A percentile compares a stretch with the other conserved stretches of the same genome.
Conservation (phyloP, 2,329 filamentous ascomycete genomes). For the Neodidymelliopsis sp. region DNA sequence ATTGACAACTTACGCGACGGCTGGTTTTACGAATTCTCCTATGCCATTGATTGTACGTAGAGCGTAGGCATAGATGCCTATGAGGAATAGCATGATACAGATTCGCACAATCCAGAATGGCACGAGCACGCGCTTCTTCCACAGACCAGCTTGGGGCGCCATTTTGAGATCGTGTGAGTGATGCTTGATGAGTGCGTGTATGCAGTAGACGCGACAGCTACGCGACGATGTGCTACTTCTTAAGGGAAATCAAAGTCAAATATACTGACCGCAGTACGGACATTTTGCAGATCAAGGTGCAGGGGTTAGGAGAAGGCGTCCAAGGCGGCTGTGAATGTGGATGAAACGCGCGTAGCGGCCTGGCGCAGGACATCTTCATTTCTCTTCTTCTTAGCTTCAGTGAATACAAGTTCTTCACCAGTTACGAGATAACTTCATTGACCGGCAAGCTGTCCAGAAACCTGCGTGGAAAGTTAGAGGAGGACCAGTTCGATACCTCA, state of each 20-base stretch:
- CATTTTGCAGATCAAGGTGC: constrained; percentile 19
- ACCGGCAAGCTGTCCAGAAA: too few species aligned
- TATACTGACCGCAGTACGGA: constrained; percentile 9
- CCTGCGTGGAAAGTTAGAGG: neutral
- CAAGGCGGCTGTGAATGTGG: constrained; percentile 20
- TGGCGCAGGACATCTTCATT: constrained; percentile 21
- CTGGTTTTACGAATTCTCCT: constrained; percentile 26
- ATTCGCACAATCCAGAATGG: constrained; percentile 49
- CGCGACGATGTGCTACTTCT: neutral
- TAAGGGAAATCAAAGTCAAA: constrained; percentile 3
- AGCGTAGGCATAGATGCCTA: constrained; percentile 37
- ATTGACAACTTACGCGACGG: constrained; percentile 28
- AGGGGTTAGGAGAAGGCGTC: constrained; percentile 28
- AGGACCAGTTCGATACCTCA: neutral
- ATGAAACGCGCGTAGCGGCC: constrained; percentile 31
- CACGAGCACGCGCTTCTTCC: constrained; percentile 50
- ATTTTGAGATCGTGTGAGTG: constrained; percentile 19
- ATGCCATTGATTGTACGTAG: constrained; percentile 29
- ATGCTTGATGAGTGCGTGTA: neutral
- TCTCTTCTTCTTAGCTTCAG: constrained; percentile 8
- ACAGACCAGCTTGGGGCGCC: constrained; percentile 33
- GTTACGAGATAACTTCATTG: too few species aligned
- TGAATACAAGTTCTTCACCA: too few species aligned
- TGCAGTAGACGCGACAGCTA: neutral
- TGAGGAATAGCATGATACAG: constrained; percentile 43